Evolutionary conservation across 1,284 basidiomycete genomes (phyloP), one percentile per base, ranked within the genome.

Genomic region (Porogramme epimiltina): DNA sequence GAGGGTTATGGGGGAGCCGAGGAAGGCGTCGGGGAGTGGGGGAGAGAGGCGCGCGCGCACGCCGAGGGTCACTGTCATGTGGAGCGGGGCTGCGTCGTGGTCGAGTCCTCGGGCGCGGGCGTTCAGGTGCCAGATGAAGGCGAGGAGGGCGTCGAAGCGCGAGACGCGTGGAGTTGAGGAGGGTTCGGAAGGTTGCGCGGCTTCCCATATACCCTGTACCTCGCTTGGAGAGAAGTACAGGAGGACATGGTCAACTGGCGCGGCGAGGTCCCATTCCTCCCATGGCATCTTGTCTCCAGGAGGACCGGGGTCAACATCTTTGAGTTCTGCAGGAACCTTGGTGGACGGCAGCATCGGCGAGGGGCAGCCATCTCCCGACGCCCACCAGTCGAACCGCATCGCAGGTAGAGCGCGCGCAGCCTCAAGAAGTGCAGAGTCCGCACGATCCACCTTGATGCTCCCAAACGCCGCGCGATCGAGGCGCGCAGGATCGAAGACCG

Each of bases 71-170:
- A 71, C 56, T 46, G 67, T 62, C 28, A 69, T 55, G 47, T 68
- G 60, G 37, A 66, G 59, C 4, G 37, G 50, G 4, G 48, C 33
- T 9, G 59, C 52, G 19, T 66, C 61, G 8, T 60, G 50, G 3
- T 26, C 49, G 19, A 68, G 49, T 1, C 54, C 54, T 5, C 71
- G 67, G 3, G 73, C 73, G 38, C 70, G 70, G 33, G 71, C 64
- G 41, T 76, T 62, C 24, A 69, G 56, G 2, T 60, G 52, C 75
- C 75, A 78, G 16, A 78, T 45, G 59, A 76, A 73, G 1, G 72
- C 72, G 10, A 72, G 67, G 22, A 79, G 65, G 1, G 74, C 70
- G 59, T 78, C 76, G n/a, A 76, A 66, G 45, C 69, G 68, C 52
- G 71, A 74, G 55, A 70, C 55, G 22, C 48, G 55, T 6, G 28